Evolutionary conservation across 495 filamentous ascomycete genomes (phyloP).

Genomic region (Penicillium crystallinum): DNA sequence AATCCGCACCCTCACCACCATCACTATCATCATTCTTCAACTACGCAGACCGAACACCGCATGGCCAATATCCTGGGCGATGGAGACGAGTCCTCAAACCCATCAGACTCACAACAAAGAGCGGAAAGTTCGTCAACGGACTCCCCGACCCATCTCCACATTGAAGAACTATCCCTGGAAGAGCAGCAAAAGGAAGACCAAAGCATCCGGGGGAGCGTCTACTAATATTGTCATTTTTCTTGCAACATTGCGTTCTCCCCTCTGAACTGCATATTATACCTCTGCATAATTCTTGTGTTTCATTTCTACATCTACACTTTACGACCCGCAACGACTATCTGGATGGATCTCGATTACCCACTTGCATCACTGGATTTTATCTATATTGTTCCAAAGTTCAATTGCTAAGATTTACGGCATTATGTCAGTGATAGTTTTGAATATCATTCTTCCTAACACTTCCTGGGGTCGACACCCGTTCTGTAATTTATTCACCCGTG

Average conservation of each 20-base stretch:
- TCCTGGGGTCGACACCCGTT: too few relatives aligned
- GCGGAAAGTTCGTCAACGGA: neutral
- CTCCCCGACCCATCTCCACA: slow-evolving; percentile 1
- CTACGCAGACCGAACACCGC: slow-evolving; percentile 32
- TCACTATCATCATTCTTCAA: slow-evolving; percentile 10
- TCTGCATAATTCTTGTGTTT: neutral
- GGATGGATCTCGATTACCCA: slow-evolving; percentile 1
- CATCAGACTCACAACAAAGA: slow-evolving; percentile 7
- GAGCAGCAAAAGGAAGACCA: slow-evolving; percentile 29
- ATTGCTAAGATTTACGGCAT: neutral
- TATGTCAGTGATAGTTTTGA: too few relatives aligned
- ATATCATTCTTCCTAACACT: too few relatives aligned
- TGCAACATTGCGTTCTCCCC: too few relatives aligned
- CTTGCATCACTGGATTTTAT: neutral
- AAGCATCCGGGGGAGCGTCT: slow-evolving; percentile 37
- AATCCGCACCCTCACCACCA: slow-evolving; percentile 26
- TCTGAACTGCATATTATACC: neutral
- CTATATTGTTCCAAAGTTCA: neutral
- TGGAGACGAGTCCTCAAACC: slow-evolving; percentile 21
- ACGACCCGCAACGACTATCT: slow-evolving; percentile 6
- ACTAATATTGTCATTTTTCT: slow-evolving; percentile 15
- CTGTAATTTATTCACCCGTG: too few relatives aligned
- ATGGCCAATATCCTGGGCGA: slow-evolving; percentile 40
- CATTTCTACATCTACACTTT: neutral
- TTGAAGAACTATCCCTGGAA: slow-evolving; percentile 19